phyloP scores from a whole-genome alignment of 2,329 filamentous ascomycete genomes.

The Allantophomopsis cytisporea region DNA sequence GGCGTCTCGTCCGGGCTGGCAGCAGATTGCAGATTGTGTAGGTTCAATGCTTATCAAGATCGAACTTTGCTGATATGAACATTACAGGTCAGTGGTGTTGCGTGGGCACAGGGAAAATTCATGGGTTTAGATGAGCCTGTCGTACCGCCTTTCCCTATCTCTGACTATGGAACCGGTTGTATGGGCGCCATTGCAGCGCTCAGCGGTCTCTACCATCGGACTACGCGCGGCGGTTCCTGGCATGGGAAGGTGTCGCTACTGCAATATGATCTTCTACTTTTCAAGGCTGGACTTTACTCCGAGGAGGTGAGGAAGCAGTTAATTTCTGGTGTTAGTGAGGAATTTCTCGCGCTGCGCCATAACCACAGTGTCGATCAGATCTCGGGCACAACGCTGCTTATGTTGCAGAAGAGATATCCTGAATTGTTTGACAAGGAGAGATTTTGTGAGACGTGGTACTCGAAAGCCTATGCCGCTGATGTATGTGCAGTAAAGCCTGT shows the following conservation, averaged over 20 bases:
- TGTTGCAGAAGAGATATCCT: constrained; percentile 14
- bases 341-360: constrained; percentile 15
- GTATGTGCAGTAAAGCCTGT: constrained; percentile 17
- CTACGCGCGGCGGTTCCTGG: constrained; percentile 51
- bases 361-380: constrained; percentile 18
- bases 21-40: constrained; percentile 55
- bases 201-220: constrained; percentile 46
- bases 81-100: constrained; percentile 29
- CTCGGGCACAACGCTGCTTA: constrained; percentile 12
- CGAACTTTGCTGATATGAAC: neutral
- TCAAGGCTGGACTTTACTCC: constrained; percentile 44
- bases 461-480: constrained; percentile 12
- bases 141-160: constrained; percentile 50
- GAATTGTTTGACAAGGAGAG: constrained; percentile 19
- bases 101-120: constrained; percentile 47
- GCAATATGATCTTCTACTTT: constrained; percentile 55
- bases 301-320: constrained; percentile 30
- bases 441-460: constrained; percentile 13
- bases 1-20: constrained; percentile 51
- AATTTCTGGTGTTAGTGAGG: constrained; percentile 7
- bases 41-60: neutral
- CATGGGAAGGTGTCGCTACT: constrained; percentile 48
- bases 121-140: constrained; percentile 50
- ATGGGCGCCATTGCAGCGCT: constrained; percentile 57
- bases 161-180: constrained; percentile 58